Percentiles rank a stretch among this genome's conserved stretches.
These are phyloP conservation scores for Oryza coarctata DNA, from an alignment of 176 grass and related monocot species.

Conservation along the genomic window DNA sequence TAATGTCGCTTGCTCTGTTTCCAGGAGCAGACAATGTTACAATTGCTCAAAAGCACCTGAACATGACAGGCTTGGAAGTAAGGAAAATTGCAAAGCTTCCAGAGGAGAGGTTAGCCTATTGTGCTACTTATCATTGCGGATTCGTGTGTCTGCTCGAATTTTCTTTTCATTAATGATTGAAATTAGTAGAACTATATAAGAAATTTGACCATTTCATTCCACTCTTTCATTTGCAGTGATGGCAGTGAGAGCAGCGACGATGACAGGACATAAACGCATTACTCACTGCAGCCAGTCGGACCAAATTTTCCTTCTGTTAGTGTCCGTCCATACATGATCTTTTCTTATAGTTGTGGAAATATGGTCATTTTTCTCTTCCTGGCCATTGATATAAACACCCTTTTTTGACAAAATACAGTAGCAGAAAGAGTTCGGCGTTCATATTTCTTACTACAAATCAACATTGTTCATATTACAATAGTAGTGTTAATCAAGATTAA, in stretches of 20 bases:
- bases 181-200: background rate
- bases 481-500: background rate
- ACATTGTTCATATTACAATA: background rate
- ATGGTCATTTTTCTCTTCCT: slow-evolving; percentile 35
- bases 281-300: background rate
- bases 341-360: slow-evolving; percentile 34
- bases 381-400: slow-evolving; percentile 37
- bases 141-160: background rate
- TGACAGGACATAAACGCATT: slow-evolving; percentile 47
- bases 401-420: slow-evolving; percentile 34
- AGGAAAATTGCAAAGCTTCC: slow-evolving; percentile 90
- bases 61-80: slow-evolving; percentile 92
- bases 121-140: background rate
- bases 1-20: slow-evolving; percentile 24
- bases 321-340: background rate
- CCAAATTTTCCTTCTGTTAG: background rate
- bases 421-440: slow-evolving; percentile 27
- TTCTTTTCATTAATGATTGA: slow-evolving; percentile 4
- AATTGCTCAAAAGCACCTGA: slow-evolving; percentile 75
- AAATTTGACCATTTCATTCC: slow-evolving; percentile 16
- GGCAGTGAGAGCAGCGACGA: slow-evolving; percentile 82
- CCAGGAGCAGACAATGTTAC: slow-evolving; percentile 77
- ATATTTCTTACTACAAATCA: slow-evolving; percentile 11
- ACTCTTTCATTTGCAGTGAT: slow-evolving; percentile 51
- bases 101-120: slow-evolving; percentile 59